Evolutionary conservation across 257 asterid species (phyloP), one percentile per base, ranked within the genome.

Genomic region (Jacaranda mimosifolia): DNA sequence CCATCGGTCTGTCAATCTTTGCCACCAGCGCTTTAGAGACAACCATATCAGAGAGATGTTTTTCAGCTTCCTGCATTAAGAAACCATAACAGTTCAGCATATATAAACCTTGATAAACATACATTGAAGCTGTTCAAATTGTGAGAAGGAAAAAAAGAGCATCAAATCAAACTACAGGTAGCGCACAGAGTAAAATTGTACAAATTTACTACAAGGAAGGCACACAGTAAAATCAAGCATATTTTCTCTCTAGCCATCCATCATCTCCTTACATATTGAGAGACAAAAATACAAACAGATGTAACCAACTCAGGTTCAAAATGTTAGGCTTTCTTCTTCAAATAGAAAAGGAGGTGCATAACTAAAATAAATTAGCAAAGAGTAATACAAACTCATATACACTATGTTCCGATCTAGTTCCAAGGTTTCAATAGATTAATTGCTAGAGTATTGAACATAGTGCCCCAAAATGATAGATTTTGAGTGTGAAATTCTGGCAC

Each of bases 1-100:
- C 99, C 84, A 79, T 58, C 9, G 99, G 97, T 76, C 99, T 85
- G 87, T 93, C 98, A 14, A 96, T 89, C 89, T 93, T 96, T 1
- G 98, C 96, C 40, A 89, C 84, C 82, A 93, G 73, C 17, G 98
- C 97, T 74, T 87, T 95, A 4, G 99, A 90, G 70, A 93, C 99
- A 39, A 96, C 98, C 99, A 96, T 96, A 18, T 93, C 99, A 4
- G 98, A 95, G 55, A 95, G 90, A 82, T 95, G 94, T 67, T 93
- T 95, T 79, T 93, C 99, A 17, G 95, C 87, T 81, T 93, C 99
- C 99, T 95, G 85, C 63, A 14, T 17, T 19, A 26, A 35, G 45
- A 70, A 17, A 69, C 45, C 46, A 68, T 49, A 38, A 38, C 32
- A 19, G 19, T 19, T 68, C 3, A 14, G 32, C 5, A 46, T 12